Base-by-base conservation (phyloP, 2,329 filamentous ascomycete species). In the Epicoccum sorghinum region DNA sequence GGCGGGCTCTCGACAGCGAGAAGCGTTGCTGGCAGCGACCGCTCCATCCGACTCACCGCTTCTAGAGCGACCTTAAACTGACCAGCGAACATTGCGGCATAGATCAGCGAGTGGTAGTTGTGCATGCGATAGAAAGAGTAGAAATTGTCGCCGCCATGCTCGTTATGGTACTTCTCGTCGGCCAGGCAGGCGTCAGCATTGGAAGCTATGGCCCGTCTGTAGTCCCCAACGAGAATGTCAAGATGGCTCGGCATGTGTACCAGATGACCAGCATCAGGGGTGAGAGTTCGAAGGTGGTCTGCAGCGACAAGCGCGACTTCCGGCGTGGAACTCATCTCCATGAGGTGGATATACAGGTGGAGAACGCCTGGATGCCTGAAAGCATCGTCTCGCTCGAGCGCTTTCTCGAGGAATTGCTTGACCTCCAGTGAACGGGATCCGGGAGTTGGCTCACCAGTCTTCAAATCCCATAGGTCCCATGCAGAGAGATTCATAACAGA, bases 201-300 rank as follows among this genome's bases (percentile, higher is more conserved):
- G 4, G 86, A 87, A 1, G 78, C 76, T 46, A 92, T 86, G 4
- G 88, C 88, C 7, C 79, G 79, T 27, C 82, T 77, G 66, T 91
- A 93, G 63, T 91, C 84, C 10, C 90, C 90, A 25, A 86, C 83
- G 0, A 92, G 80, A 9, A 90, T 83, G 69, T 93, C 89, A 32
- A 93, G 78, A 70, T 93, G 90, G 0, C 86, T 86, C 0, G 89
- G 89, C 90, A 93, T 93, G 66, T 91, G 89, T 36, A 86, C 79
- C 0, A 90, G 75, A 70, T 92, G 89, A 0, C 88, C 89, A 0
- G 84, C 80, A 67, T 91, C 88, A 0, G 88, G 88, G 0, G 88
- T 83, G 2, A 91, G 79, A 8, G 78, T 80, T 22, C 88, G 84
- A 9, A 91, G 79, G 13, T 77, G 75, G 63, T 91, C 82, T 4